Evolutionary conservation across 495 filamentous ascomycete genomes (phyloP).

Genomic region (Neurospora pannonica): DNA sequence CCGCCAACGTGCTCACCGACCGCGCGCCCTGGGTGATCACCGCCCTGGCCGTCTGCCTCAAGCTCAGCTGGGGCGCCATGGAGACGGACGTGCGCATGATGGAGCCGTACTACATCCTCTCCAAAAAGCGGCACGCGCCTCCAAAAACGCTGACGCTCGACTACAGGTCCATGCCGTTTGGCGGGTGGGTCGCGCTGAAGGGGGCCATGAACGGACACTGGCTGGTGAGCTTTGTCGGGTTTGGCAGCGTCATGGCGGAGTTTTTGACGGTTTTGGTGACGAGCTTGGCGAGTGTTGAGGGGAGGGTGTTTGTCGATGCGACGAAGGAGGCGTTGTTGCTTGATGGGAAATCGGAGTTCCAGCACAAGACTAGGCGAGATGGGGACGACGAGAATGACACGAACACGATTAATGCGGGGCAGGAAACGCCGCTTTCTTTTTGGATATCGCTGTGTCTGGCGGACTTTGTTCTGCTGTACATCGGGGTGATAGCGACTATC

Average conservation of each 20-base stretch:
- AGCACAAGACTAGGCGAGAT: neutral
- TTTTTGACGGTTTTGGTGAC: slow-evolving; percentile 58
- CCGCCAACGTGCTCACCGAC: slow-evolving; percentile 44
- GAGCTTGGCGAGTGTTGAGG: slow-evolving; percentile 49
- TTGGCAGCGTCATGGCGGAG: slow-evolving; percentile 55
- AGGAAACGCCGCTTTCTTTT: slow-evolving; percentile 54
- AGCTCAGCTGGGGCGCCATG: slow-evolving; percentile 58
- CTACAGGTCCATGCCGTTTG: slow-evolving; percentile 61
- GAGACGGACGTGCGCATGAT: slow-evolving; percentile 64
- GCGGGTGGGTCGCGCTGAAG: slow-evolving; percentile 45
- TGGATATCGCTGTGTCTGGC: slow-evolving; percentile 49
- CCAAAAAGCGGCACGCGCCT: slow-evolving; percentile 46
- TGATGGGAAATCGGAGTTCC: slow-evolving; percentile 2
- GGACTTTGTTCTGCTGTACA: slow-evolving; percentile 47
- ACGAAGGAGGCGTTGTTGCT: neutral
- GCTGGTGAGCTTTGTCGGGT: slow-evolving; percentile 50
- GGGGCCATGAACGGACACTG: slow-evolving; percentile 54
- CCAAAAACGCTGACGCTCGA: slow-evolving; percentile 57
- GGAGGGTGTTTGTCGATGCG: slow-evolving; percentile 38
- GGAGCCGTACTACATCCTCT: slow-evolving; percentile 65
- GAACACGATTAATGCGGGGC: slow-evolving; percentile 41
- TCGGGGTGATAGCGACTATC: slow-evolving; percentile 40
- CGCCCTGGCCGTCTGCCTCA: slow-evolving; percentile 51
- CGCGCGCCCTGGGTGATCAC: slow-evolving; percentile 57
- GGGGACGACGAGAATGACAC: slow-evolving; percentile 15